Evolutionary conservation across 2,329 filamentous ascomycete species (phyloP).

Genomic region (Fusarium begoniae): DNA sequence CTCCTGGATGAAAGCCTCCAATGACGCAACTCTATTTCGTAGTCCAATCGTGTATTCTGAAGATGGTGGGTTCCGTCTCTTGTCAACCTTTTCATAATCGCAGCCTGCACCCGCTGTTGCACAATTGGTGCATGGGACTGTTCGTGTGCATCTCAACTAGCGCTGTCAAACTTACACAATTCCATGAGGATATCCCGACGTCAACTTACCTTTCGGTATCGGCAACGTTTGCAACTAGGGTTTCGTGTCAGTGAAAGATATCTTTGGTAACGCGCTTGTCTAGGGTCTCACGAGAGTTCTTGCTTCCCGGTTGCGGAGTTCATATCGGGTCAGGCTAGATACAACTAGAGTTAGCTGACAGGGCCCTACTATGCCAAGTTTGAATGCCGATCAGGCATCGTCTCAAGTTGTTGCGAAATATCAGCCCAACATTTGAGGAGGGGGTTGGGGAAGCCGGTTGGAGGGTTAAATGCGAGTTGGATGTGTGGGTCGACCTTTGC

Average conservation of each 20-base stretch:
- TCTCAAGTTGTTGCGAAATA: too few species aligned
- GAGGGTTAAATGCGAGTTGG: background rate
- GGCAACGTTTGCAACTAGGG: background rate
- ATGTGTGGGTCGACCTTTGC: background rate
- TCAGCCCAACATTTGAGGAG: background rate
- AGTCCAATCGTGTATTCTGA: background rate
- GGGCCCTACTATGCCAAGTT: background rate
- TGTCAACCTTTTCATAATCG: background rate
- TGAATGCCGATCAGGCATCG: background rate
- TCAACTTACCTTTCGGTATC: background rate
- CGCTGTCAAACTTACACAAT: background rate
- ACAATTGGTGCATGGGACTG: background rate
- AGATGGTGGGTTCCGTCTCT: background rate
- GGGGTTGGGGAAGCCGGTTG: background rate
- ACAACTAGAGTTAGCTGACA: accelerated
- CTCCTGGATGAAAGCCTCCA: background rate
- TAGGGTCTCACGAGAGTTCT: background rate
- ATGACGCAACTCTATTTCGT: background rate
- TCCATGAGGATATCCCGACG: accelerated
- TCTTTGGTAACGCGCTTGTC: background rate
- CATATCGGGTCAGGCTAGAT: background rate
- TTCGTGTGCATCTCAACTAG: slow-evolving; percentile 3
- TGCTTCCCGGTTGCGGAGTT: background rate
- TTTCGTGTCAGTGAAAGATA: background rate
- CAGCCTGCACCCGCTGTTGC: background rate